phyloP scores from a whole-genome alignment of 495 filamentous ascomycete genomes.

The Annulohypoxylon stygium region DNA sequence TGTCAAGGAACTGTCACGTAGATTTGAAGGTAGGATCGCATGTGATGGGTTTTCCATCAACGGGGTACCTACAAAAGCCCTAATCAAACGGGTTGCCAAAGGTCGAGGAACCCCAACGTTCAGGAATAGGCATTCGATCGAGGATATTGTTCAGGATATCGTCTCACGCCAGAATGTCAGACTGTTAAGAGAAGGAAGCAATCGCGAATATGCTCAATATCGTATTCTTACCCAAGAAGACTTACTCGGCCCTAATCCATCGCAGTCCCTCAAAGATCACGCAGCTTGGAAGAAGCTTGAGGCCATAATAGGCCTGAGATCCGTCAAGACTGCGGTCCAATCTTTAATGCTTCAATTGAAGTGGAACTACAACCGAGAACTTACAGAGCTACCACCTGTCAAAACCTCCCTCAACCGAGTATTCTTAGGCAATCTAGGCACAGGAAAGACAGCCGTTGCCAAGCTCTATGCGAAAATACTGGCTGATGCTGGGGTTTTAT shows the following conservation, averaged over 20 bases:
- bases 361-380: conserved; percentile 70
- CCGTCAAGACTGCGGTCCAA: conserved; percentile 69
- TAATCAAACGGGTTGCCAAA: background rate
- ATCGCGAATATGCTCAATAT: conserved; percentile 34
- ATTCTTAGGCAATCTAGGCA: conserved; percentile 77
- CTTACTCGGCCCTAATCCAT: conserved; percentile 72
- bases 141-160: background rate
- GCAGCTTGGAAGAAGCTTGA: conserved; percentile 69
- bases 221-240: conserved; percentile 65
- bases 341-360: conserved; percentile 64
- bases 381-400: conserved; percentile 65
- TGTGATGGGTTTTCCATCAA: background rate
- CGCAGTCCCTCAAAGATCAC: conserved; percentile 56
- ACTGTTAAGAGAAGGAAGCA: background rate
- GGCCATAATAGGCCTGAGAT: conserved; percentile 65
- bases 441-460: conserved; percentile 80
- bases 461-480: conserved; percentile 76
- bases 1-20: background rate
- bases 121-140: background rate
- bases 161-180: background rate
- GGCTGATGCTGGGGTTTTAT: conserved; percentile 67
- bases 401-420: conserved; percentile 72
- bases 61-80: background rate
- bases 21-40: background rate
- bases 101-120: background rate